A percentile compares a stretch with the other conserved stretches of the same genome.
These are phyloP conservation scores for Aspergillus indologenus DNA, from an alignment of 495 filamentous ascomycete genomes.

Conservation along the genomic window DNA sequence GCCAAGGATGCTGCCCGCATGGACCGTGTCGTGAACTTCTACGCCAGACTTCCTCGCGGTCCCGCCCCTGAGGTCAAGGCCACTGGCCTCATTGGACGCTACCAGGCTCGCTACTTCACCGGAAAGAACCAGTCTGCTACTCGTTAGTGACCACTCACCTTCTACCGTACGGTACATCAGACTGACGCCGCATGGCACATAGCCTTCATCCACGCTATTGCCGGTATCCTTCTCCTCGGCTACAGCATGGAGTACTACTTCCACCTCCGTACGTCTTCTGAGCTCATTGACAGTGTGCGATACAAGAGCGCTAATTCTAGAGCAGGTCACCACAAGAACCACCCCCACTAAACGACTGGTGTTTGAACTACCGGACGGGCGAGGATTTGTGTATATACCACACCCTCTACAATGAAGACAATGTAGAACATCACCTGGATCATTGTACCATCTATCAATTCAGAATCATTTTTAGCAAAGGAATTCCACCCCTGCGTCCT, in stretches of 20 bases:
- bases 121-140: slow-evolving; percentile 81
- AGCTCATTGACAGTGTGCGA: background rate
- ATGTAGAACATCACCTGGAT: slow-evolving; percentile 25
- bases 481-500: too few relatives aligned
- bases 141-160: slow-evolving; percentile 60
- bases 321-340: slow-evolving; percentile 98
- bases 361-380: slow-evolving; percentile 19
- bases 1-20: slow-evolving; percentile 93
- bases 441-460: slow-evolving; percentile 1
- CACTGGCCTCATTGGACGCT: slow-evolving; percentile 77
- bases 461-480: too few relatives aligned
- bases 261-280: slow-evolving; percentile 80
- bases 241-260: slow-evolving; percentile 99
- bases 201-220: slow-evolving; percentile 88
- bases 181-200: slow-evolving; percentile 20
- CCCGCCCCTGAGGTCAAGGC: slow-evolving; percentile 74
- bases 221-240: slow-evolving; percentile 67
- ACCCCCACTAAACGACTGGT: slow-evolving; percentile 72
- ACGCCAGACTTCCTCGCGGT: slow-evolving; percentile 93
- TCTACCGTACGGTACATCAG: background rate
- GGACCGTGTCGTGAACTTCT: slow-evolving; percentile 96
- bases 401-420: slow-evolving; percentile 28
- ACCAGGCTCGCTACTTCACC: slow-evolving; percentile 84
- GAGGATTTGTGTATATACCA: slow-evolving; percentile 45
- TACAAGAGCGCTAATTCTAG: slow-evolving; percentile 16